phyloP scores from a whole-genome alignment of 345 rosid species.

The Populus nigra region DNA sequence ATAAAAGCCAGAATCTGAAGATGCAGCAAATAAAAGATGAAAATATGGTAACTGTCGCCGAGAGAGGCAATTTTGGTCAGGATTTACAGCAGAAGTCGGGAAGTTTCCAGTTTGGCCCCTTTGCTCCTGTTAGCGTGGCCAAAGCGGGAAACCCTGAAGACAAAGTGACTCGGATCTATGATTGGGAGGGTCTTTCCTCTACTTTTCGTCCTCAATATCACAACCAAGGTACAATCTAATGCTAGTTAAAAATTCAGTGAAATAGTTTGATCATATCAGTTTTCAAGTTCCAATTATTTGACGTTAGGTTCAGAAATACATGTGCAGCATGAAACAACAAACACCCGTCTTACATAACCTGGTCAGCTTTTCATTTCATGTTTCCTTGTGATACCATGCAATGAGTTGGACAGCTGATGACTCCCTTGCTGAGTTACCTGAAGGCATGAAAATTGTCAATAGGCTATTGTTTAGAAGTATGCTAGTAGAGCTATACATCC shows the following conservation, averaged over 20 bases:
- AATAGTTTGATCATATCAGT: not conserved
- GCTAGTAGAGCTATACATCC: not conserved
- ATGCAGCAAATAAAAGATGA: slow-evolving; percentile 30
- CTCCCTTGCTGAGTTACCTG: not conserved
- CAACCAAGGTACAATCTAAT: slow-evolving; percentile 25
- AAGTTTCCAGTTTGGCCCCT: slow-evolving; percentile 32
- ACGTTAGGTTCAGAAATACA: not conserved
- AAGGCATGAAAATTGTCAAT: not conserved
- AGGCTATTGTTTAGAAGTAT: not conserved
- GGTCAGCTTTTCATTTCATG: not conserved
- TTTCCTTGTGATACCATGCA: not conserved
- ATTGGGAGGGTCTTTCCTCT: slow-evolving; percentile 28
- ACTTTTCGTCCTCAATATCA: slow-evolving; percentile 30
- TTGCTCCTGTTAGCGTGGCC: slow-evolving; percentile 18
- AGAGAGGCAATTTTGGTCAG: slow-evolving; percentile 7
- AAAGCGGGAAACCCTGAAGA: slow-evolving; percentile 11
- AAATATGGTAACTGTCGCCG: not conserved
- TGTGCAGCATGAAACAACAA: not conserved
- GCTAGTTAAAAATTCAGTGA: not conserved
- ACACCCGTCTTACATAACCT: too few relatives aligned
- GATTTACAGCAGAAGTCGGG: slow-evolving; percentile 18
- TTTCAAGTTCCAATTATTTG: not conserved
- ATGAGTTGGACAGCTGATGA: not conserved
- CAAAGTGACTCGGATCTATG: slow-evolving; percentile 6
- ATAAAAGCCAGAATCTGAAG: slow-evolving; percentile 24